Conservation (phyloP, 371 early-diverging fungal genomes). For the Smittium mucronatum region DNA sequence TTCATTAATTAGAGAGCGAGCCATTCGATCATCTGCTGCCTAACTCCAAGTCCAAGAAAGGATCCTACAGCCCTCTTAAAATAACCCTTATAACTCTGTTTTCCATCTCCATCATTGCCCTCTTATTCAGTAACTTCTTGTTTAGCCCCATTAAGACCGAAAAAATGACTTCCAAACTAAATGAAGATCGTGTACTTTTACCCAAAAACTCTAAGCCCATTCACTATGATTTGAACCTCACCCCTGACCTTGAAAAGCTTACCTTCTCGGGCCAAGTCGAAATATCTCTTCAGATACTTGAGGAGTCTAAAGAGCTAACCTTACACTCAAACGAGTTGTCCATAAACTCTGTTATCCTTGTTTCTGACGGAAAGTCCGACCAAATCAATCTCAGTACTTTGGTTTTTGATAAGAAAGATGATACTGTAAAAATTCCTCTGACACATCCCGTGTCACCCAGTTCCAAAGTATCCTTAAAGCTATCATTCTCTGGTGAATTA, state of each 20-base stretch:
- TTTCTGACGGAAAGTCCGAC: neutral
- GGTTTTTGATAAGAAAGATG: slow-evolving; percentile 44
- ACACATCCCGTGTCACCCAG: slow-evolving; percentile 41
- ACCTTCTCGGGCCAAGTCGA: slow-evolving; percentile 48
- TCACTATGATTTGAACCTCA: slow-evolving; percentile 59
- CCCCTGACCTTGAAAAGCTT: slow-evolving; percentile 54
- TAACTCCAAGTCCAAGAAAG: no score
- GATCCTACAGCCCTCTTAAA: no score
- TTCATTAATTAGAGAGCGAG: no score
- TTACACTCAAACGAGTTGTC: slow-evolving; percentile 47
- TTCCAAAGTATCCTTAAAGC: slow-evolving; percentile 25
- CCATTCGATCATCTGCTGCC: no score
- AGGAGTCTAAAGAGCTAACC: slow-evolving; percentile 36
- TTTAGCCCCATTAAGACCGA: no score
- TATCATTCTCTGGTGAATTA: slow-evolving; percentile 53
- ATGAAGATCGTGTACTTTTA: slow-evolving; percentile 41
- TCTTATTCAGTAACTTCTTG: no score
- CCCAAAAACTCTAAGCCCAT: slow-evolving; percentile 55
- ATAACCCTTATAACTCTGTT: no score
- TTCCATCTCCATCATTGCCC: no score
- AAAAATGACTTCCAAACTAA: slow-evolving; percentile 4
- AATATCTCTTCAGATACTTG: slow-evolving; percentile 23
- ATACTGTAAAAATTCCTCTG: slow-evolving; percentile 61
- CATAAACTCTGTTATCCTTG: slow-evolving; percentile 41
- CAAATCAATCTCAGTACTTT: slow-evolving; percentile 42